Base-by-base conservation (phyloP, 306 rosid genomes). In the Acacia melanoxylon region DNA sequence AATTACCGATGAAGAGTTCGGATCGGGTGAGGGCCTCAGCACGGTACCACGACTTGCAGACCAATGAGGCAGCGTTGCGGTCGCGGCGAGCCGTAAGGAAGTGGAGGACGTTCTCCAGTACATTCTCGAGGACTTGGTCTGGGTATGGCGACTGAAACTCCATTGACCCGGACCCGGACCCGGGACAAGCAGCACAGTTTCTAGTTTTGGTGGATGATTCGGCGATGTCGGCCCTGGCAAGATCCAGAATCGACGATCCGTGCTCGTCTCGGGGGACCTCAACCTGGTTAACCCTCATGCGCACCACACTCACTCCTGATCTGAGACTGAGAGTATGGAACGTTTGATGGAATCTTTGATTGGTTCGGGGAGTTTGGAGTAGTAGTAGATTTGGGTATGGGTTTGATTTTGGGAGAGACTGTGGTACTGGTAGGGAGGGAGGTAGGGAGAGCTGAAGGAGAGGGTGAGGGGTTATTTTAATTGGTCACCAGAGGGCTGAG, bases 51-150 rank as follows among this genome's bases (percentile, higher is more conserved):
- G 92, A 90, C 87, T 87, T 89, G 87, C 93, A 93, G 41, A 93
- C 97, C 85, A 93, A 87, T 81, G 97, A 93, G 87, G 97, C 97
- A 51, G 94, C 93, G 91, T 85, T 93, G 17, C 97, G 92, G 90
- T 93, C 97, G 7, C 90, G 90, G 52, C 96, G 89, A 10, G 91
- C 86, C 68, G 91, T 90, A 8, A 93, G 93, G 86, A 93, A 93
- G 89, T 90, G 92, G 45, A 93, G 96, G 27, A 93, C 97, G 93
- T 84, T 93, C 31, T 93, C 97, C 3, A 93, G 91, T 6, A 93
- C 97, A 67, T 87, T 93, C 89, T 91, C 96, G 15, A 93, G 96
- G 33, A 89, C 91, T 16, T 91, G 91, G 90, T 90, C 97, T 44
- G 88, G 88, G 67, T 79, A 87, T 2, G 90, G 91, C 0, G 87